A percentile compares a stretch with the other conserved stretches of the same genome.
Evolutionary conservation across 2,329 filamentous ascomycete genomes (phyloP).

Genomic region (Ophiostoma populinum): DNA sequence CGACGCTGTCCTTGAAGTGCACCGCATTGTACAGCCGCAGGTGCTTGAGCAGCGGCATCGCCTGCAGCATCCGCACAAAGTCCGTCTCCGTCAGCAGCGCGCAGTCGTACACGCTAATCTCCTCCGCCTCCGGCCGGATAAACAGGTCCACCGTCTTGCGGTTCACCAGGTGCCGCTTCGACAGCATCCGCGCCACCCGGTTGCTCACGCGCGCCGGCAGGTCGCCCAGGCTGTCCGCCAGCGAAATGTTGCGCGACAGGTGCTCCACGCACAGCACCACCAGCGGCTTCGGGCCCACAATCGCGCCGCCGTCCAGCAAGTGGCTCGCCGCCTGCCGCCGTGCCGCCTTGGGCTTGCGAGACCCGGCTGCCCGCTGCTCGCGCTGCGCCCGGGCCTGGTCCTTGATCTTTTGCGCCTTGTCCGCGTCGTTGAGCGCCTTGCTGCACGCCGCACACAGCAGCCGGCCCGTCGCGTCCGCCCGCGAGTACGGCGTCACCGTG

Average conservation of each 20-base stretch:
- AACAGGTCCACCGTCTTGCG: conserved; percentile 39
- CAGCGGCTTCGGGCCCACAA: conserved; percentile 50
- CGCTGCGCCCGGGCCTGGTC: conserved; percentile 17
- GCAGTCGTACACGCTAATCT: conserved; percentile 39
- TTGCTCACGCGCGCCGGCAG: conserved; percentile 37
- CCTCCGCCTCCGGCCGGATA: conserved; percentile 31
- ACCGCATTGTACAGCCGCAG: conserved; percentile 73
- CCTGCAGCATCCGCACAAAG: conserved; percentile 63
- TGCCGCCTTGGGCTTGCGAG: conserved; percentile 29
- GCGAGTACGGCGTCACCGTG: conserved; percentile 80
- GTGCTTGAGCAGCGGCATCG: conserved; percentile 48
- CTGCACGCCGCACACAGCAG: conserved; percentile 74
- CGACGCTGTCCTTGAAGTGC: conserved; percentile 72
- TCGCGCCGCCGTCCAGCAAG: conserved; percentile 57
- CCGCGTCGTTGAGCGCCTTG: conserved; percentile 50
- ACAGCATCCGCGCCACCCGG: conserved; percentile 40
- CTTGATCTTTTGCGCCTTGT: conserved; percentile 35
- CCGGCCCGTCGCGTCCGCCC: conserved; percentile 55
- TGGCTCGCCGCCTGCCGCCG: conserved; percentile 57
- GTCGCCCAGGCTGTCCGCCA: conserved; percentile 45
- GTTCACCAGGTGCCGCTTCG: conserved; percentile 40
- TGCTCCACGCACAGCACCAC: conserved; percentile 47
- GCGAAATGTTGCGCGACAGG: conserved; percentile 42
- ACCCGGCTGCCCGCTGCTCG: conserved; percentile 22
- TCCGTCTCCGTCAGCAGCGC: conserved; percentile 56